Percentiles rank a stretch among this genome's conserved stretches.
Evolutionary conservation across 352 stramenopile species (phyloP).

Genomic region (Phytophthora boehmeriae): DNA sequence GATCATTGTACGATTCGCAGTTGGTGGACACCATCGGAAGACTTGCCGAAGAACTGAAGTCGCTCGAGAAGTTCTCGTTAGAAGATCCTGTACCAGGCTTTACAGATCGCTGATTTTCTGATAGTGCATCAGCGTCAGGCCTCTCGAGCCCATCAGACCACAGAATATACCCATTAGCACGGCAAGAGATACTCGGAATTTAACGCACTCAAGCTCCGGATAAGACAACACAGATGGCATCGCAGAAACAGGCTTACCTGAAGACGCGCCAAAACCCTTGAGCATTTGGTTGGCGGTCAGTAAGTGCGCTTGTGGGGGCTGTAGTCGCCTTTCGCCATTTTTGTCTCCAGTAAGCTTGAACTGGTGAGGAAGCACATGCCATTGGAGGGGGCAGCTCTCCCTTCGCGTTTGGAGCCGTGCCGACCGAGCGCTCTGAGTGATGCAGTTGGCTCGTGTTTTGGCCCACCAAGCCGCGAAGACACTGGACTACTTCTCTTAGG

Average conservation of each 20-base stretch:
- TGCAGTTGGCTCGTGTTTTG: too few relatives aligned
- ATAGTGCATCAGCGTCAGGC: slow-evolving; percentile 18
- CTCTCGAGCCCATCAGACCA: slow-evolving; percentile 11
- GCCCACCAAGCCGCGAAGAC: too few relatives aligned
- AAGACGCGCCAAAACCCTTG: background rate
- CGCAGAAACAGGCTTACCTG: slow-evolving; percentile 19
- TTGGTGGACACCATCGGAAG: background rate
- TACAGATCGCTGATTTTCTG: slow-evolving; percentile 1
- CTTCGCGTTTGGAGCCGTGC: too few relatives aligned
- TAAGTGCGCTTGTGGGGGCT: slow-evolving; percentile 7
- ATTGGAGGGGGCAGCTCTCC: too few relatives aligned
- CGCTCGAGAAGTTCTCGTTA: slow-evolving; percentile 17
- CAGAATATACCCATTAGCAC: slow-evolving; percentile 22
- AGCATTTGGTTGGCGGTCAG: slow-evolving; percentile 12
- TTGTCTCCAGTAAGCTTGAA: too few relatives aligned
- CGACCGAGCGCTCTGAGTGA: too few relatives aligned
- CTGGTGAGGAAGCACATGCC: too few relatives aligned
- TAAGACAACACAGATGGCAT: slow-evolving; percentile 8
- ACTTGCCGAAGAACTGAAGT: slow-evolving; percentile 14
- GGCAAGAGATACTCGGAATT: background rate
- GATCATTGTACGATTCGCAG: slow-evolving; percentile 17
- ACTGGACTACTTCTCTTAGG: too few relatives aligned
- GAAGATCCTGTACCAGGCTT: slow-evolving; percentile 8
- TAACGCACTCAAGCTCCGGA: slow-evolving; percentile 14
- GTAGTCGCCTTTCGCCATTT: too few relatives aligned